These are phyloP conservation scores for Leccinellum luteum DNA, from an alignment of 768 basidiomycete genomes.

Conservation along the genomic window DNA sequence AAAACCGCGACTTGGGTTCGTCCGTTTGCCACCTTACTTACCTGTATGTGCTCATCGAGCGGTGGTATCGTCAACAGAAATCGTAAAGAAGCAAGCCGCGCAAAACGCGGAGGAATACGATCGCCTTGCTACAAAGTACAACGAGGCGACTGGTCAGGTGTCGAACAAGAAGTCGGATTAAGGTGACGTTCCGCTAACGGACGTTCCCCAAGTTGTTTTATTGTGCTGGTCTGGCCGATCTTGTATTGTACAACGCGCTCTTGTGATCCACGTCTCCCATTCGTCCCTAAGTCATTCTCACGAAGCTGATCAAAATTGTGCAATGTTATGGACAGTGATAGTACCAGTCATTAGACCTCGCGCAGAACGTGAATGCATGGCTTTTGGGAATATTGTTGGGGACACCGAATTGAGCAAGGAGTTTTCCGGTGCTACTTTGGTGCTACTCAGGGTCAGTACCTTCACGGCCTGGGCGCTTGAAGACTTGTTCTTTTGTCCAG, in stretches of 20 bases:
- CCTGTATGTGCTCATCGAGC: background rate
- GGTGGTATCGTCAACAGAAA: slow-evolving; percentile 43
- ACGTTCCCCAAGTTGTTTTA: background rate
- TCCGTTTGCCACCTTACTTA: slow-evolving; percentile 8
- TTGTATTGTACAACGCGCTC: background rate
- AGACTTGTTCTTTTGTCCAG: slow-evolving; percentile 3
- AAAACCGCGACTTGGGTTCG: slow-evolving; percentile 64
- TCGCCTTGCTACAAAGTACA: slow-evolving; percentile 75
- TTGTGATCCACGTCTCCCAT: background rate
- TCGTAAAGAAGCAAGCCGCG: slow-evolving; percentile 76
- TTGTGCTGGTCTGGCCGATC: background rate
- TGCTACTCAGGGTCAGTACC: no score
- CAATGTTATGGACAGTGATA: background rate
- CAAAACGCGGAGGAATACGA: slow-evolving; percentile 82
- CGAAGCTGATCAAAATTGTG: background rate
- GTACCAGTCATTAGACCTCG: no score
- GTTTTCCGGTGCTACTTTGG: no score
- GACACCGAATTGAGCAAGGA: no score
- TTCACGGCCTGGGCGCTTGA: no score
- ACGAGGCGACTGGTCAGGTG: slow-evolving; percentile 58
- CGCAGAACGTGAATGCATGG: no score
- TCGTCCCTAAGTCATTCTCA: background rate
- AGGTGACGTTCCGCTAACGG: background rate
- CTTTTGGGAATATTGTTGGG: no score
- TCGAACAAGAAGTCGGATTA: slow-evolving; percentile 69